Base-by-base conservation (phyloP, 352 stramenopile genomes). In the Elongisporangium senticosum region DNA sequence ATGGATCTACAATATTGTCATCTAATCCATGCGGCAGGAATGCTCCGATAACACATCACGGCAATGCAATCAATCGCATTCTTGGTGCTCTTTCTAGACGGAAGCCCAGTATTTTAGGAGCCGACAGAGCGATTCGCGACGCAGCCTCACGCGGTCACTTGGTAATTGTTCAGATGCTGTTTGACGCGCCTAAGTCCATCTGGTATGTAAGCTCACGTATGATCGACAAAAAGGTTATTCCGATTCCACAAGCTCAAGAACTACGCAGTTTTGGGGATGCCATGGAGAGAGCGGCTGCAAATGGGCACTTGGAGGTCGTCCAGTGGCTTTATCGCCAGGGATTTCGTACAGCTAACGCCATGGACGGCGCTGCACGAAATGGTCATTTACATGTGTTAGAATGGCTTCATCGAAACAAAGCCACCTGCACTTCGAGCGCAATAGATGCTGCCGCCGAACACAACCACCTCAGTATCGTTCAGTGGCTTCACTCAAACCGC, bases 301-400 rank as follows among this genome's bases (percentile, higher is more conserved):
- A 72, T 21, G 67, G 64, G 3, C 64, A 72, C 15, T 21, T 68
- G 33, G 55, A 66, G 11, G 40, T 66, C 19, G 55, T 72, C 3
- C 48, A 61, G 28, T 69, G 62, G 55, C 64, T 75, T 14, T 53
- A 62, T 52, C 13, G 22, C 2, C 54, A 65, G 22, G 21, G 10
- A n/a, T 64, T 22, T 23, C 57, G 0, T 50, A 66, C 62, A 3
- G n/a, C 20, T 33, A 54, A 51, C 15, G 64, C 63, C 1, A 64
- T 72, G 64, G 53, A 63, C n/a, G 49, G 23, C 14, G 56, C 49
- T 17, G 49, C 49, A 37, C 20, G 20, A 17, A 53, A 37, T 19
- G 33, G 33, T 3, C 33, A 43, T 43, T 17, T 43, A 1, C 33
- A 43, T 43, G 33, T 43, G 13, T 3, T 75, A 1, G 22, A 64